These are phyloP conservation scores for Candida tibetensis DNA, from an alignment of 805 yeast species.

Conservation along the genomic window DNA sequence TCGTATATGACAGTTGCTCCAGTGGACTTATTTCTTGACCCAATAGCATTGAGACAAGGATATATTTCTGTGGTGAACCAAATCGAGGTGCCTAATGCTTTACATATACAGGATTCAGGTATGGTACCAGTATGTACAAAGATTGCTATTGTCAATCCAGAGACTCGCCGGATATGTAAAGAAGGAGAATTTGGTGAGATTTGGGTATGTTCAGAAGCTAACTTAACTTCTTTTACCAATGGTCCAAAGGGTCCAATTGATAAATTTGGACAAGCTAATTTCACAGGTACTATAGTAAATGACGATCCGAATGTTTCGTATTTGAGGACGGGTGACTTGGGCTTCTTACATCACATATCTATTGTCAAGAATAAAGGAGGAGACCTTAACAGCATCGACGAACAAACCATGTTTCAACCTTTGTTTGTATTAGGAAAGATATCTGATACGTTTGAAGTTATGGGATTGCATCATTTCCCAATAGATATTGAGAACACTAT, in stretches of 20 bases:
- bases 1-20: slow-evolving; percentile 89
- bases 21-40: slow-evolving; percentile 81
- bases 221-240: slow-evolving; percentile 57
- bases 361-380: slow-evolving; percentile 34
- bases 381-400: slow-evolving; percentile 13
- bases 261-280: slow-evolving; percentile 48
- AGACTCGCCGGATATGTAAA: slow-evolving; percentile 71
- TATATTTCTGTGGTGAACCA: slow-evolving; percentile 76
- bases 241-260: slow-evolving; percentile 54
- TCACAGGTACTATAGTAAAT: slow-evolving; percentile 60
- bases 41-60: slow-evolving; percentile 87
- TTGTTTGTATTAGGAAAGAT: slow-evolving; percentile 82
- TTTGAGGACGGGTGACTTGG: slow-evolving; percentile 90
- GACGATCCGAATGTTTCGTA: slow-evolving; percentile 61
- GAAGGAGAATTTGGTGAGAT: slow-evolving; percentile 96
- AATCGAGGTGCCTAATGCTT: slow-evolving; percentile 60
- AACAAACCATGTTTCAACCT: slow-evolving; percentile 57
- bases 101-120: slow-evolving; percentile 89
- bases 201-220: slow-evolving; percentile 92
- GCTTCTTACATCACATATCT: slow-evolving; percentile 77
- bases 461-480: slow-evolving; percentile 91
- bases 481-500: slow-evolving; percentile 65
- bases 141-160: slow-evolving; percentile 93
- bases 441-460: slow-evolving; percentile 82
- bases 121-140: slow-evolving; percentile 94